Conservation (phyloP, 352 stramenopile genomes). For the Globisporangium megalacanthum region DNA sequence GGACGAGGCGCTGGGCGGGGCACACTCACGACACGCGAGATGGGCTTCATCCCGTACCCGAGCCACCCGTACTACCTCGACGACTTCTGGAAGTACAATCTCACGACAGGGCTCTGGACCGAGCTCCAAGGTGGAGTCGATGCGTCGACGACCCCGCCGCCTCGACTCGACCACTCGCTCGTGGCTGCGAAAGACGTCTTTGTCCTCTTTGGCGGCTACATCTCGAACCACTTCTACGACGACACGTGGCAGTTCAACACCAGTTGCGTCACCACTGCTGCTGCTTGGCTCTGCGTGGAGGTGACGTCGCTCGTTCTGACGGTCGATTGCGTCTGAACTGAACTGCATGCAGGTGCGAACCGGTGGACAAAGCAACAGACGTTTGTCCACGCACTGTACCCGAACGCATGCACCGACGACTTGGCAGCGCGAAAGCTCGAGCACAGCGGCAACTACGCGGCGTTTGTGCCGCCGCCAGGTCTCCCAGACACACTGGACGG, state of each 20-base stretch:
- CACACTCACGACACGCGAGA: constrained; percentile 37
- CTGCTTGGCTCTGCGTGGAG: neutral
- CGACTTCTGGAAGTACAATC: constrained; percentile 94
- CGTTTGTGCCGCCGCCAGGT: constrained; percentile 29
- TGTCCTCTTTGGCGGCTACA: constrained; percentile 91
- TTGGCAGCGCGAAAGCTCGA: constrained; percentile 43
- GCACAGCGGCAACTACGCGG: constrained; percentile 70
- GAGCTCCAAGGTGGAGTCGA: constrained; percentile 31
- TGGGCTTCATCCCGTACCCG: constrained; percentile 85
- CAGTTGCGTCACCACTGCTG: constrained; percentile 27
- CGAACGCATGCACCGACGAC: constrained; percentile 89
- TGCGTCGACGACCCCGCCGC: constrained; percentile 31
- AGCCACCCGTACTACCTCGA: constrained; percentile 91
- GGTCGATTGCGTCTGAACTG: neutral
- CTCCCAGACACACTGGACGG: constrained; percentile 32
- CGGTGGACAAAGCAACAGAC: constrained; percentile 87
- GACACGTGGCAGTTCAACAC: constrained; percentile 97
- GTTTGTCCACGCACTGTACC: constrained; percentile 91
- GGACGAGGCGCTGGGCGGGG: constrained; percentile 69
- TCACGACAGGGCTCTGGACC: constrained; percentile 79
- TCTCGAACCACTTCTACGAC: constrained; percentile 92
- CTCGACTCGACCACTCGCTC: constrained; percentile 82
- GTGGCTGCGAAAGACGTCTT: constrained; percentile 75
- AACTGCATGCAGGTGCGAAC: constrained; percentile 33
- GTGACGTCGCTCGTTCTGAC: neutral